A percentile compares a stretch with the other conserved stretches of the same genome.
Conservation (phyloP, 305 asterid genomes). For the Solanum hybrid region DNA sequence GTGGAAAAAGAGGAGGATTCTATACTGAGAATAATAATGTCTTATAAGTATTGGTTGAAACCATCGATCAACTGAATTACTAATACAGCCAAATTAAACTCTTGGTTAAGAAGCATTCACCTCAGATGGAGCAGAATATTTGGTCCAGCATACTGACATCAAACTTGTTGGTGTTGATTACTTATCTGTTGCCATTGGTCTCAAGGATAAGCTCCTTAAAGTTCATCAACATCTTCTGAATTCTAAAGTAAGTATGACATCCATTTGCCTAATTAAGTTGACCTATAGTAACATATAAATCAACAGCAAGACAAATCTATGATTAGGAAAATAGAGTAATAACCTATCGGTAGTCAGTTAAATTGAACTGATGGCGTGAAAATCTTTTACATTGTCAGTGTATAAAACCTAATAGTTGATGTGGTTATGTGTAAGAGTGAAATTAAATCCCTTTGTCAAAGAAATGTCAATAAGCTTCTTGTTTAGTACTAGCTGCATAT, state of each 20-base stretch:
- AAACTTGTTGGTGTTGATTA: slow-evolving; percentile 25
- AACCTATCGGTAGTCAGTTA: neutral
- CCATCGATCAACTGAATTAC: neutral
- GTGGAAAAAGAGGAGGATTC: neutral
- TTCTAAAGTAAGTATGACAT: neutral
- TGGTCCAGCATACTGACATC: slow-evolving; percentile 16
- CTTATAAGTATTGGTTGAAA: neutral
- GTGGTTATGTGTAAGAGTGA: neutral
- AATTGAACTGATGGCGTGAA: neutral
- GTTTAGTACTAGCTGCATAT: neutral
- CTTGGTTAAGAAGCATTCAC: neutral
- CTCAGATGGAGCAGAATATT: neutral
- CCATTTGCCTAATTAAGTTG: neutral
- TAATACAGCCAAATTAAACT: no score
- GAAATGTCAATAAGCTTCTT: neutral
- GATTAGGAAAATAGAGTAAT: neutral
- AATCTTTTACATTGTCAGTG: neutral
- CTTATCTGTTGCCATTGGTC: slow-evolving; percentile 4
- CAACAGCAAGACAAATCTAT: neutral
- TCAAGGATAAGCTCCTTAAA: neutral
- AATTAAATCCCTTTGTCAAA: neutral
- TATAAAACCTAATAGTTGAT: neutral
- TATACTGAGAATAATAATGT: no score
- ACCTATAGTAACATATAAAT: neutral
- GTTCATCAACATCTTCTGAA: neutral